phyloP scores from a whole-genome alignment of 805 yeast species.

The Ogataea methanolica region DNA sequence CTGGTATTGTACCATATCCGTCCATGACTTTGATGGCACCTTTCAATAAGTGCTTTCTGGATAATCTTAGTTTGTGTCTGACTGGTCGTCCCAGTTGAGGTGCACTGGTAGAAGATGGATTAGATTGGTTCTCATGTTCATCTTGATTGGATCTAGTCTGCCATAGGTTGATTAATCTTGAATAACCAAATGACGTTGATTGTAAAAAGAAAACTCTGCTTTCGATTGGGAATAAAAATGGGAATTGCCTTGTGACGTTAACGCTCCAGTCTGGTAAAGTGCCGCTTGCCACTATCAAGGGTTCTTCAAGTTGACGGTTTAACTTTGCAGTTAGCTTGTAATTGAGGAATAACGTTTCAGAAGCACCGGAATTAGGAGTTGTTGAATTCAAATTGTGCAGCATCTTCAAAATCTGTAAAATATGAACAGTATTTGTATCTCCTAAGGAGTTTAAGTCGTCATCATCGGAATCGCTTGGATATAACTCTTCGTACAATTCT shows the following conservation, averaged over 20 bases:
- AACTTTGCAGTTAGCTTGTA: conserved; percentile 83
- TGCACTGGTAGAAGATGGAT: conserved; percentile 17
- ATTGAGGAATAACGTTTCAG: conserved; percentile 49
- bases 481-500: conserved; percentile 25
- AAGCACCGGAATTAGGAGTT: conserved; percentile 22
- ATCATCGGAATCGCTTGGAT: conserved; percentile 25
- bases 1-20: conserved; percentile 73
- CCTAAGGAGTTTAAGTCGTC: conserved; percentile 28
- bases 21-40: conserved; percentile 78
- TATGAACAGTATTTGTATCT: conserved; percentile 32
- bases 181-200: conserved; percentile 87
- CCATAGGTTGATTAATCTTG: conserved; percentile 79
- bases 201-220: conserved; percentile 74
- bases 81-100: conserved; percentile 70
- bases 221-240: conserved; percentile 82
- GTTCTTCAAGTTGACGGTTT: conserved; percentile 84
- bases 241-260: conserved; percentile 63
- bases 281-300: conserved; percentile 81
- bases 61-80: conserved; percentile 74
- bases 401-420: conserved; percentile 45
- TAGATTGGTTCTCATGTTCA: conserved; percentile 23
- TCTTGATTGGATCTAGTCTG: conserved; percentile 44
- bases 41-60: conserved; percentile 63
- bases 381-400: conserved; percentile 37
- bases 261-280: conserved; percentile 83